Evolutionary conservation across 2,329 filamentous ascomycete species (phyloP).

Genomic region (Xylariaceae sp.): DNA sequence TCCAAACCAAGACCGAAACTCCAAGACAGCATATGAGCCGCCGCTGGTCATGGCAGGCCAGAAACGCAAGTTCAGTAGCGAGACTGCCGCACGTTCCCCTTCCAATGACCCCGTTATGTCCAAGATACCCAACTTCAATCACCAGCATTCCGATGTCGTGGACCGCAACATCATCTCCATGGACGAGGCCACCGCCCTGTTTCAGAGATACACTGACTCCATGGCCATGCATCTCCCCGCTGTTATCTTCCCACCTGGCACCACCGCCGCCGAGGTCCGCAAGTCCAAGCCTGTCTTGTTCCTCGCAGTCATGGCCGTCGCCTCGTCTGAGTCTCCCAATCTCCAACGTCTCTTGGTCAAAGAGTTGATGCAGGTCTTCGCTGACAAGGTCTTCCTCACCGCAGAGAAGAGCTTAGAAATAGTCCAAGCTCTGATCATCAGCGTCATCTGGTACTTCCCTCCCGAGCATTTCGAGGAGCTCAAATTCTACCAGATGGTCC

Average conservation of each 20-base stretch:
- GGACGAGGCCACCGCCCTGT: slow-evolving; percentile 52
- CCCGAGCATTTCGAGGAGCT: slow-evolving; percentile 80
- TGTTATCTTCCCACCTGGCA: slow-evolving; percentile 54
- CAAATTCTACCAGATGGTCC: slow-evolving; percentile 84
- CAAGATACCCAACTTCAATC: slow-evolving; percentile 12
- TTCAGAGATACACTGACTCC: slow-evolving; percentile 54
- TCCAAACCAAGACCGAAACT: slow-evolving; percentile 5
- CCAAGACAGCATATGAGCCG: slow-evolving; percentile 3
- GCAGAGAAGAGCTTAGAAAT: slow-evolving; percentile 81
- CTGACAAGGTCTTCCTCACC: slow-evolving; percentile 68
- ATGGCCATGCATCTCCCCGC: slow-evolving; percentile 61
- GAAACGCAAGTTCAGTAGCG: slow-evolving; percentile 41
- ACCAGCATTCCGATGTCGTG: slow-evolving; percentile 45
- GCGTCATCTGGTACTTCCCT: slow-evolving; percentile 80
- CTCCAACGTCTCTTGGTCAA: slow-evolving; percentile 61
- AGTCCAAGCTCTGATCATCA: slow-evolving; percentile 71
- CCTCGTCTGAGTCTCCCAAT: slow-evolving; percentile 52
- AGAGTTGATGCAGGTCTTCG: slow-evolving; percentile 69
- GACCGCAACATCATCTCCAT: slow-evolving; percentile 57
- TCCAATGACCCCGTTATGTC: slow-evolving; percentile 19
- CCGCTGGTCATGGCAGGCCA: slow-evolving; percentile 31
- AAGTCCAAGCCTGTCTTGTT: slow-evolving; percentile 62
- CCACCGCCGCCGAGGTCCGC: slow-evolving; percentile 53
- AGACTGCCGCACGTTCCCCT: slow-evolving; percentile 23
- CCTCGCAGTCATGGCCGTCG: slow-evolving; percentile 64